Base-by-base conservation (phyloP, 2,329 filamentous ascomycete species). In the Fusarium haematococcum region DNA sequence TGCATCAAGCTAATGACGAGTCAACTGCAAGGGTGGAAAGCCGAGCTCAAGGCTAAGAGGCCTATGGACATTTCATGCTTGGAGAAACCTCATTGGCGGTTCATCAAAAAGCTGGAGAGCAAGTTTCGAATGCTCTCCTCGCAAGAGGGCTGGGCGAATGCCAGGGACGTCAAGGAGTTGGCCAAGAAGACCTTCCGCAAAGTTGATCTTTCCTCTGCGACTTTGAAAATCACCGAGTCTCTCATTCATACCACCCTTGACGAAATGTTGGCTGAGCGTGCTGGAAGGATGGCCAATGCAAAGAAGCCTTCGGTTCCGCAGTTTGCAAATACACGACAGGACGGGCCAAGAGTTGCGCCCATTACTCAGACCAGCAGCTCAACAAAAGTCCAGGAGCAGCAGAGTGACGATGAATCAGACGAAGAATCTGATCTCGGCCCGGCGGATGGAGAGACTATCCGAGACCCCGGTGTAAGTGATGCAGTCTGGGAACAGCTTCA, bases 401-500 rank as follows among this genome's bases (percentile, higher is more conserved):
- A 62, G 5, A 20, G 45, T 4, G 5, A 60, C 33, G 33, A 45
- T 5, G 37, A 69, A 2, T 23, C 37, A 1, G n/a, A 59, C 4
- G 66, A 75, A 1, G 66, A 67, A 1, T 48, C 27, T 45, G 8
- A 63, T 27, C 32, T 66, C 37, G n/a, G 14, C 3, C 35, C 35
- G 3, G 20, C 27, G 0, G 11, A 33, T n/a, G 2, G 11, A 0
- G 7, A 45, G 3, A 39, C 18, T n/a, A 67, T 75, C 6, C 86
- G 91, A 14, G 92, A 94, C 68, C 79, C 84, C 0, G 88, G 88
- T 0, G 91, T 93, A 0, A 87, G 85, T 6, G 90, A 93, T 57
- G 88, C 81, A 7, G 82, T 89, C 1, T 94, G 91, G 92, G 81
- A 86, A 2, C 88, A 92, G 73, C 87, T 93, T 0, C 85, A 91